These are phyloP conservation scores for Eimeria maxima DNA, from an alignment of 169 alveolate species.

Conservation along the genomic window DNA sequence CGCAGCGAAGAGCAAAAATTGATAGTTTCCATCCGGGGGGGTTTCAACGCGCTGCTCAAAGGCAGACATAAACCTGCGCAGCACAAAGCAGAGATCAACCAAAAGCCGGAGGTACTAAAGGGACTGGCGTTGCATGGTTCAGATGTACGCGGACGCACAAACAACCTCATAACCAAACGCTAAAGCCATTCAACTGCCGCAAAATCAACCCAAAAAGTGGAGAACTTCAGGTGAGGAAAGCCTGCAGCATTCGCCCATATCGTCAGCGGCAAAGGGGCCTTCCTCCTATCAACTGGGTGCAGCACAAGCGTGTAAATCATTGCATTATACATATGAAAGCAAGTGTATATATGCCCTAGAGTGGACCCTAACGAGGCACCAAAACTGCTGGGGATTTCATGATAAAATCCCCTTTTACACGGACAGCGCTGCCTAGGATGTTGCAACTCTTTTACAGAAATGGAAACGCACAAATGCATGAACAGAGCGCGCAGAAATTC, in stretches of 20 bases:
- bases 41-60: constrained; percentile 95
- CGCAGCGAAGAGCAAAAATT: constrained; percentile 98
- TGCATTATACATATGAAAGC: not conserved
- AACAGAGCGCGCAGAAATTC: not conserved
- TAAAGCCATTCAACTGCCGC: not conserved
- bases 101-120: not conserved
- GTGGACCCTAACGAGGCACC: not conserved
- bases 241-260: not conserved
- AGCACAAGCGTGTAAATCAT: not conserved
- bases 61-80: constrained; percentile 95
- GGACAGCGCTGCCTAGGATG: not conserved
- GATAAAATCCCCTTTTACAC: not conserved
- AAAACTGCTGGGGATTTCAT: not conserved
- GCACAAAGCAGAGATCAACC: not conserved
- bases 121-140: not conserved
- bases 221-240: not conserved
- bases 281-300: not conserved
- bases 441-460: not conserved
- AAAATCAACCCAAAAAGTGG: not conserved
- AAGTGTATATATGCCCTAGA: not conserved
- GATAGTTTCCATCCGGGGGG: constrained; percentile 97
- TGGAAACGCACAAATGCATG: not conserved
- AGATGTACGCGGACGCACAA: not conserved
- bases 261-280: not conserved
- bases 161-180: not conserved